Conservation (phyloP, 208 protist genomes). For the Crithidia thermophila region DNA sequence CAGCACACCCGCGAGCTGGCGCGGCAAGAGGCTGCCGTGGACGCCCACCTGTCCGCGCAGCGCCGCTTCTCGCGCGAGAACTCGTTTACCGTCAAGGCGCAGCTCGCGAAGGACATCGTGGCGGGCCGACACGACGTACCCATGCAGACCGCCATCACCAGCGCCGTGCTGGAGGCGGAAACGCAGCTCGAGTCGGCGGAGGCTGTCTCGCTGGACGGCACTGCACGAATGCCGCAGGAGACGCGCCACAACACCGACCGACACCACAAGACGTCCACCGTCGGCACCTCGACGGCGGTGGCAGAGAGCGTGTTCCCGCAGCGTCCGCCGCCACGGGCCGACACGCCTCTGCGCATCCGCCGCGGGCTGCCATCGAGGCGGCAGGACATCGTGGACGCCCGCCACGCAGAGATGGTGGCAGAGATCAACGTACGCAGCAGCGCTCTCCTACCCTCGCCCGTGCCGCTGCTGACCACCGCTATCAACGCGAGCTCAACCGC, state of each 20-base stretch:
- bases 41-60: conserved; percentile 33
- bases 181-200: background rate
- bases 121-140: conserved; percentile 22
- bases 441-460: background rate
- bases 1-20: conserved; percentile 18
- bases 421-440: conserved; percentile 6
- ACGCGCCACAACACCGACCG: background rate
- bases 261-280: background rate
- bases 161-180: conserved; percentile 12
- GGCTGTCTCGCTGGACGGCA: background rate
- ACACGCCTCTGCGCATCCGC: background rate
- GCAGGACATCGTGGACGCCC: background rate
- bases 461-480: too few species aligned
- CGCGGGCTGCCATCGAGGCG: background rate
- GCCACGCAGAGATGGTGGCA: conserved; percentile 8
- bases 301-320: too few species aligned
- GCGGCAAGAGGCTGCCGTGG: conserved; percentile 35
- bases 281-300: too few species aligned
- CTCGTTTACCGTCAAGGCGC: conserved; percentile 4
- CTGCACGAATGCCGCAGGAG: too few species aligned
- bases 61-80: conserved; percentile 28
- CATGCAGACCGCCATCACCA: conserved; percentile 38
- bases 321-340: too few species aligned
- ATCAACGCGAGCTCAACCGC: background rate
- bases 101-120: conserved; percentile 18